phyloP scores from a whole-genome alignment of 2,329 filamentous ascomycete species.

The Fusarium goolgardi region DNA sequence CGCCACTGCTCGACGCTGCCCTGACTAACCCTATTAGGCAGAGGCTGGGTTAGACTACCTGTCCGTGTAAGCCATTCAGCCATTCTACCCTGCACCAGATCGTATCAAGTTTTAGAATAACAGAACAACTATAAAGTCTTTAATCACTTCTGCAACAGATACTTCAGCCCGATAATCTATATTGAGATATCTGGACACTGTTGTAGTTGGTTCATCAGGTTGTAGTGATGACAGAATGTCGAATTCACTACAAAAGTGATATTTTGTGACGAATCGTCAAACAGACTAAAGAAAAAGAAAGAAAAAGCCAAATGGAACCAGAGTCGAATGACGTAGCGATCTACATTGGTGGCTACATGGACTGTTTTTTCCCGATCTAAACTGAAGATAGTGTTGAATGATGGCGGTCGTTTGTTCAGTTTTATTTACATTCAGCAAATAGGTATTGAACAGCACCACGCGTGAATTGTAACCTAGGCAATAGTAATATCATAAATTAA shows the following conservation, averaged over 20 bases:
- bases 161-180: neutral
- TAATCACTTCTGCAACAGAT: neutral
- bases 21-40: conserved; percentile 14
- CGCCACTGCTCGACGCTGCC: neutral
- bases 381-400: neutral
- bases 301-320: neutral
- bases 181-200: neutral
- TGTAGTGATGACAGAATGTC: neutral
- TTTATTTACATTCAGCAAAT: neutral
- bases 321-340: neutral
- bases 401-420: neutral
- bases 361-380: neutral
- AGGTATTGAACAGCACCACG: neutral
- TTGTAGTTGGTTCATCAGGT: neutral
- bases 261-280: neutral
- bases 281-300: neutral
- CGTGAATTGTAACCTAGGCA: neutral
- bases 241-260: neutral
- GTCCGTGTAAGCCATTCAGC: neutral
- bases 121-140: neutral
- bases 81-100: conserved; percentile 10
- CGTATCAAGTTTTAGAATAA: neutral
- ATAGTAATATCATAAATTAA: neutral
- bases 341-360: no score
- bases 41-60: neutral